Evolutionary conservation across 352 stramenopile species (phyloP).

Genomic region (Phytophthora europaea): DNA sequence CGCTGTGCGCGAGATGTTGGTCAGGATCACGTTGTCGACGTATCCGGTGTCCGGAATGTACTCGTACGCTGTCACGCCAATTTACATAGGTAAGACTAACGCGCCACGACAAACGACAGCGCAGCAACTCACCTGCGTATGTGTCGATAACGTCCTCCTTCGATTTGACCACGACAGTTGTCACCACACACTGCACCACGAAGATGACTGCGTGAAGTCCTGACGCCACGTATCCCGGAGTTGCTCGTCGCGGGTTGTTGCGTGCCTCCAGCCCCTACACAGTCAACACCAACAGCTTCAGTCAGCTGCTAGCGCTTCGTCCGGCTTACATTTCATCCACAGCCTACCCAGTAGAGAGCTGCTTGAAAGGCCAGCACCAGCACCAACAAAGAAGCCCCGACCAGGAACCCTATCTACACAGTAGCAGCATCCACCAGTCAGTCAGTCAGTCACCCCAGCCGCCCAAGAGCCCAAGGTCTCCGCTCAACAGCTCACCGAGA

Average conservation of each 20-base stretch:
- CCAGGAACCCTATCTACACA: slow-evolving; percentile 75
- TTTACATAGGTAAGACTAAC: background rate
- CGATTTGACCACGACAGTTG: slow-evolving; percentile 69
- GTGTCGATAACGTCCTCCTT: slow-evolving; percentile 90
- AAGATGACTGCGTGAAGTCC: slow-evolving; percentile 68
- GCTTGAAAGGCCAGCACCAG: slow-evolving; percentile 76
- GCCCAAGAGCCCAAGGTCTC: background rate
- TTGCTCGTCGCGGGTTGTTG: slow-evolving; percentile 39
- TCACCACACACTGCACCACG: slow-evolving; percentile 67
- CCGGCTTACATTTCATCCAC: background rate
- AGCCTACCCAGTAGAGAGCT: slow-evolving; percentile 72
- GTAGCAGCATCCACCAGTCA: slow-evolving; percentile 1
- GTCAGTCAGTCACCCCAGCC: background rate
- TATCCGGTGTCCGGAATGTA: slow-evolving; percentile 81
- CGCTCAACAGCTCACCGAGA: slow-evolving; percentile 51
- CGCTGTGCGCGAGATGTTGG: slow-evolving; percentile 42
- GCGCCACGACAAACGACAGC: background rate
- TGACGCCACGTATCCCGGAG: slow-evolving; percentile 58
- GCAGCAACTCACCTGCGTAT: slow-evolving; percentile 64
- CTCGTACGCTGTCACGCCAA: slow-evolving; percentile 66
- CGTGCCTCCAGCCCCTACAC: slow-evolving; percentile 52
- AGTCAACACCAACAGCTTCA: slow-evolving; percentile 3
- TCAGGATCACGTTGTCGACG: slow-evolving; percentile 50
- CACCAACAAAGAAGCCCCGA: slow-evolving; percentile 74
- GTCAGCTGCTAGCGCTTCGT: background rate